These are phyloP conservation scores for Cudoniella acicularis DNA, from an alignment of 495 filamentous ascomycete species.

Conservation along the genomic window DNA sequence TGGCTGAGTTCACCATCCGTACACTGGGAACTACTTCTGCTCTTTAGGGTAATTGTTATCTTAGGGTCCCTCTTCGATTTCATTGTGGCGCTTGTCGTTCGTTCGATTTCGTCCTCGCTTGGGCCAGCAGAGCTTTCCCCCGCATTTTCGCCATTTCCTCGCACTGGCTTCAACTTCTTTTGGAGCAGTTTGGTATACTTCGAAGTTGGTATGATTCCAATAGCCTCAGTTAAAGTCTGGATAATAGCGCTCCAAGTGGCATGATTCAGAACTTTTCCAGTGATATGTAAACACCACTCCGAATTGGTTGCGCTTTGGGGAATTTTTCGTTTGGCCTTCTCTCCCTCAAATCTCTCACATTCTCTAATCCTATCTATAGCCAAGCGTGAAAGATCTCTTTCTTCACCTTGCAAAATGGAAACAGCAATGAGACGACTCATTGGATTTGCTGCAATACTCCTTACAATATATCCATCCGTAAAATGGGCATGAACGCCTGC, in stretches of 20 bases:
- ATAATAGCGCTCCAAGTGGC: not conserved
- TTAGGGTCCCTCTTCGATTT: too few species aligned
- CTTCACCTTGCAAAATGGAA: not conserved
- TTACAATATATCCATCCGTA: conserved; percentile 6
- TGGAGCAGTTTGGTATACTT: too few species aligned
- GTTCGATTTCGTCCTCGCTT: too few species aligned
- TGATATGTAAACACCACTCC: conserved; percentile 8
- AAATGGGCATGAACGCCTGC: conserved; percentile 8
- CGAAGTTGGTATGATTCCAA: not conserved
- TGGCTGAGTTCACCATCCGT: not conserved
- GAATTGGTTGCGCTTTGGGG: not conserved
- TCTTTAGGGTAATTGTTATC: not conserved
- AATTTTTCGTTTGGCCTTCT: not conserved
- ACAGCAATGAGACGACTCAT: conserved; percentile 4
- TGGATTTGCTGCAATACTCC: conserved; percentile 1
- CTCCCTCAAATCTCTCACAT: not conserved
- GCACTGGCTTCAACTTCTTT: too few species aligned
- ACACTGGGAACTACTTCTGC: not conserved
- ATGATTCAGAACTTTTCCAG: not conserved
- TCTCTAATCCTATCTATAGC: conserved; percentile 1
- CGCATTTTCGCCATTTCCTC: too few species aligned
- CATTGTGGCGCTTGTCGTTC: too few species aligned
- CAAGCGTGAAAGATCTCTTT: not conserved
- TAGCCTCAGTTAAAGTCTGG: not conserved
- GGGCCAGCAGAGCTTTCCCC: too few species aligned